Conservation (phyloP, 768 basidiomycete genomes). For the Russula foetens region DNA sequence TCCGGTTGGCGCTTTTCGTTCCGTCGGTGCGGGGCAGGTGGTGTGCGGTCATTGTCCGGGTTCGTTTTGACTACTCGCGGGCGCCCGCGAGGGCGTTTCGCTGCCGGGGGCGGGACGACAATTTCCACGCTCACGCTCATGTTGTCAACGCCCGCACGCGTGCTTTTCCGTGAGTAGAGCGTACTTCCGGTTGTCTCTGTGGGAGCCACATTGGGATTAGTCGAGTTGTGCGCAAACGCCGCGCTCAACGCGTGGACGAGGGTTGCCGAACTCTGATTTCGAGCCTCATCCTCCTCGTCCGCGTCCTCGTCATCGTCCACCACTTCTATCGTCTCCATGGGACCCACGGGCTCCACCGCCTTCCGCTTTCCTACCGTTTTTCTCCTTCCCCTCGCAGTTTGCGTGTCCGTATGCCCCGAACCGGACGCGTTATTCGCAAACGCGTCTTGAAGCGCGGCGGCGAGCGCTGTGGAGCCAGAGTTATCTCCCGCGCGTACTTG, state of each 20-base stretch:
- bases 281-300: background rate
- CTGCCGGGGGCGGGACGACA: background rate
- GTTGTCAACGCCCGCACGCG: background rate
- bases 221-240: conserved; percentile 4
- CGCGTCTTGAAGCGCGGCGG: background rate
- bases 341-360: background rate
- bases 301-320: background rate
- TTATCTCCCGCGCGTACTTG: background rate
- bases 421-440: background rate
- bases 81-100: background rate
- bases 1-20: background rate
- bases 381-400: background rate
- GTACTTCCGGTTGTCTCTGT: background rate
- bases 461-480: background rate
- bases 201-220: background rate
- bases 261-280: background rate
- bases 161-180: background rate
- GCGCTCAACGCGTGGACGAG: background rate
- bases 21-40: background rate
- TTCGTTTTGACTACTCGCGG: background rate
- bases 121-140: background rate
- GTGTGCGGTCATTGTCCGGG: background rate
- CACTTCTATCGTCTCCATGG: background rate
- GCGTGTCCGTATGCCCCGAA: background rate
- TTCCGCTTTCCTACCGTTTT: background rate